A percentile compares a stretch with the other conserved stretches of the same genome.
Evolutionary conservation across 2,329 filamentous ascomycete species (phyloP).

Genomic region (Eutypa lata): DNA sequence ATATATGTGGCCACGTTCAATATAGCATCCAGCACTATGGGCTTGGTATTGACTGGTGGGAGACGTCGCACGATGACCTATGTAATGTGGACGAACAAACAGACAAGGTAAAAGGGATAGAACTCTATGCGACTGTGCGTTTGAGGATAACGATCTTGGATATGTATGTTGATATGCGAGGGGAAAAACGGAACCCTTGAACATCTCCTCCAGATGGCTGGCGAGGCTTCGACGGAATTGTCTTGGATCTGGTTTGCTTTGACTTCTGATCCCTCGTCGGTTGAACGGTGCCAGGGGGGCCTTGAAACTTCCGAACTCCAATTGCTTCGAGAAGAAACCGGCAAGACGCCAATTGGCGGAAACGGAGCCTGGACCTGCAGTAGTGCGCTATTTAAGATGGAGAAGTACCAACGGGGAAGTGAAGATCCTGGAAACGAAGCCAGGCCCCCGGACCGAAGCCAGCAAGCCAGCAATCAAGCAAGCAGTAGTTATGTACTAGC

Average conservation of each 20-base stretch:
- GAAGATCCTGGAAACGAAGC: not conserved
- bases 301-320: not conserved
- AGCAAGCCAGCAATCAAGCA: not conserved
- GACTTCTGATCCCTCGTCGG: not conserved
- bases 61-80: not conserved
- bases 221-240: too few relatives aligned
- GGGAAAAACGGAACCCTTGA: too few relatives aligned
- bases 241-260: not conserved
- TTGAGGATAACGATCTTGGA: too few relatives aligned
- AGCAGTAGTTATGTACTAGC: too few relatives aligned
- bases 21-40: not conserved
- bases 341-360: not conserved
- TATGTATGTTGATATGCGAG: too few relatives aligned
- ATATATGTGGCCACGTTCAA: too few relatives aligned
- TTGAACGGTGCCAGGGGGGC: slow-evolving; percentile 5
- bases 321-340: not conserved
- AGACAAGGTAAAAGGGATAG: too few relatives aligned
- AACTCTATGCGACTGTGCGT: too few relatives aligned
- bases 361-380: not conserved
- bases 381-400: not conserved
- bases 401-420: not conserved
- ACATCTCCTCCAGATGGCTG: too few relatives aligned
- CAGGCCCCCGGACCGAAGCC: not conserved
- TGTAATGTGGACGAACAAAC: not conserved
- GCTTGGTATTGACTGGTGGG: not conserved